Evolutionary conservation across 129 eudicot species (phyloP), one percentile per base, ranked within the genome.

Genomic region (Oenanthe sinensis): DNA sequence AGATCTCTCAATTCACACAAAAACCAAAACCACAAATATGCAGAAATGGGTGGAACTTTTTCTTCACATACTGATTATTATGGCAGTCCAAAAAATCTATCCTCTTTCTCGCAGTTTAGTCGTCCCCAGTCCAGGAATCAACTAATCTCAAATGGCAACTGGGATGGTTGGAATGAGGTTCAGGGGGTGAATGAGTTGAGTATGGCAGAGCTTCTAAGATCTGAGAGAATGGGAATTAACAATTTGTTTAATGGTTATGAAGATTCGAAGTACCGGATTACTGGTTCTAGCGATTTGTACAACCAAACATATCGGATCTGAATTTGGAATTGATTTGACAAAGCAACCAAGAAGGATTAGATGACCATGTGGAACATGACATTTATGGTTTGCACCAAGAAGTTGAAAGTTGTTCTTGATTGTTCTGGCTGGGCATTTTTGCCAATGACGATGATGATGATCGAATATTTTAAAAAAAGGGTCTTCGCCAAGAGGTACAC

Each of bases 161-260:
- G 96, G 99, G 95, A 96, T 81, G 79, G 90, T 60, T 92, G 99
- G 99, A 92, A 77, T 82, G 95, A 89, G 79, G 78, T 87, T n/a
- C 96, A 83, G 39, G 81, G 75, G 69, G 87, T 90, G 52, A 90
- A 90, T 84, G 89, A 85, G 75, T 78, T 90, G 77, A 90, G 89
- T 28, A 83, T 96, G 88, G 89, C 91, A 5, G 99, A 92, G 83
- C 85, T 90, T 33, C 86, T 92, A 39, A 87, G 97, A 82, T 85
- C 78, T 24, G 99, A 96, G 83, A 85, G 97, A 86, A 50, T 89
- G 72, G 96, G 97, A 19, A 81, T 79, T 37, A 90, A 89, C 65
- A 96, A 87, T 70, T 80, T 85, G 74, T 91, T 85, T 80, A 83
- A 81, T 11, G 85, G 96, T 75, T 87, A 90, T 77, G 98, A 94